Evolutionary conservation across 371 early-diverging fungal genomes (phyloP).

Genomic region (Lichtheimia hyalospora): DNA sequence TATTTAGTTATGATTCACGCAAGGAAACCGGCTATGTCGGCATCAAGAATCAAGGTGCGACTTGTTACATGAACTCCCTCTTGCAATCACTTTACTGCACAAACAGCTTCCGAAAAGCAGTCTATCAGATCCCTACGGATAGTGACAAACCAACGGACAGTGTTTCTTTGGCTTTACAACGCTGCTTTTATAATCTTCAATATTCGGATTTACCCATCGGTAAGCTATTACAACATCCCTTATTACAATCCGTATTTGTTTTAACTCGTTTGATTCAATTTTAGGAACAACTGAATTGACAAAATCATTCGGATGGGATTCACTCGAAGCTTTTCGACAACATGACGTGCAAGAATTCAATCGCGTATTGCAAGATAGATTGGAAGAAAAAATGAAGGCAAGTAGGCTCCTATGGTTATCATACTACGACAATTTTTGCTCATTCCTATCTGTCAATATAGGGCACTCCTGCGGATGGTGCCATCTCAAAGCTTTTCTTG

Average conservation of each 20-base stretch:
- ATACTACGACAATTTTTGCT: neutral
- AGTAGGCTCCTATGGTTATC: neutral
- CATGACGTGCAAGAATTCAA: constrained; percentile 98
- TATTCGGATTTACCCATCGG: constrained; percentile 68
- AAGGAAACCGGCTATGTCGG: constrained; percentile 93
- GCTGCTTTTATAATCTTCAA: constrained; percentile 92
- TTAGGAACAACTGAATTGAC: constrained; percentile 91
- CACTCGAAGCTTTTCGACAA: constrained; percentile 91
- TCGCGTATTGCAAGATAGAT: constrained; percentile 91
- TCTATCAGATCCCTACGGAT: constrained; percentile 90
- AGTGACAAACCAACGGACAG: constrained; percentile 82
- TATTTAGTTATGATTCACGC: constrained; percentile 79
- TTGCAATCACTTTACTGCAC: constrained; percentile 98
- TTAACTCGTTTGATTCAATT: too few species aligned
- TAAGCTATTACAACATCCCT: constrained; percentile 2
- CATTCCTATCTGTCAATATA: too few species aligned
- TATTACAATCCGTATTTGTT: too few species aligned
- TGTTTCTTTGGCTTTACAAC: constrained; percentile 89
- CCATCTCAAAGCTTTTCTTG: constrained; percentile 85
- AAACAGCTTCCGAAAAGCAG: constrained; percentile 87
- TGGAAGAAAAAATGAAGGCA: constrained; percentile 88
- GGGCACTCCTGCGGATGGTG: constrained; percentile 87
- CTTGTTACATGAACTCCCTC: constrained; percentile 99
- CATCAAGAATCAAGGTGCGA: constrained; percentile 98
- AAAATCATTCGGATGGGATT: constrained; percentile 96